These are phyloP conservation scores for Tardiomyces depauwii DNA, from an alignment of 1,139 yeast species.

Conservation along the genomic window DNA sequence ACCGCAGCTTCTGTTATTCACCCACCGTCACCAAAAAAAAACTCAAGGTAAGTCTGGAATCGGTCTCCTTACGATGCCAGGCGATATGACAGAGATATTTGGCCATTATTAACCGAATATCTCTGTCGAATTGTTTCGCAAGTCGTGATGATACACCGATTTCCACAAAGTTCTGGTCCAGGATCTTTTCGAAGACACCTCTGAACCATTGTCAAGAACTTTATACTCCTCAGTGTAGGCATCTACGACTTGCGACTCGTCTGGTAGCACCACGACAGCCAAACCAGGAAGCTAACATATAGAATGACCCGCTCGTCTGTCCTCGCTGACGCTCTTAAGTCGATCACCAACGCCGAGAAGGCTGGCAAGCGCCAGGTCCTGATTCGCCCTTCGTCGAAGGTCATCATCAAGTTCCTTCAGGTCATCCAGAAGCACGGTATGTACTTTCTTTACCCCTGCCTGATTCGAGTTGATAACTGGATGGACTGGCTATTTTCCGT, in stretches of 20 bases:
- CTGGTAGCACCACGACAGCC: neutral
- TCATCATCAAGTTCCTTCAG: slow-evolving; percentile 22
- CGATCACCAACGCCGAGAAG: slow-evolving; percentile 98
- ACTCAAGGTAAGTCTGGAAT: neutral
- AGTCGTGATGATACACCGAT: neutral
- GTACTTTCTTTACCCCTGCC: neutral
- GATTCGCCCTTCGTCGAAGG: slow-evolving; percentile 98
- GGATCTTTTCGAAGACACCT: neutral
- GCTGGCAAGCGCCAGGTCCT: slow-evolving; percentile 99
- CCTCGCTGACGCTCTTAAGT: slow-evolving; percentile 97
- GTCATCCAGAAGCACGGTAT: slow-evolving; percentile 12
- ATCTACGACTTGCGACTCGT: neutral
- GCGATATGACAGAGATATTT: neutral
- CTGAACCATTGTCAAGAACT: neutral
- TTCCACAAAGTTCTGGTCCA: neutral
- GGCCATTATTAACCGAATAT: neutral
- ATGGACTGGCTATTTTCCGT: slow-evolving; percentile 81
- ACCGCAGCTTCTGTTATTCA: neutral
- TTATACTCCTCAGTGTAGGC: neutral
- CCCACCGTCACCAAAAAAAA: neutral
- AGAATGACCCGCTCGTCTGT: slow-evolving; percentile 96
- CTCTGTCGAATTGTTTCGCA: neutral
- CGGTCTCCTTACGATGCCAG: slow-evolving; percentile 1
- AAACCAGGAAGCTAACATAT: neutral
- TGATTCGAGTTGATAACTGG: slow-evolving; percentile 71